phyloP scores from a whole-genome alignment of 495 filamentous ascomycete species.

The Neurospora tetrasperma region DNA sequence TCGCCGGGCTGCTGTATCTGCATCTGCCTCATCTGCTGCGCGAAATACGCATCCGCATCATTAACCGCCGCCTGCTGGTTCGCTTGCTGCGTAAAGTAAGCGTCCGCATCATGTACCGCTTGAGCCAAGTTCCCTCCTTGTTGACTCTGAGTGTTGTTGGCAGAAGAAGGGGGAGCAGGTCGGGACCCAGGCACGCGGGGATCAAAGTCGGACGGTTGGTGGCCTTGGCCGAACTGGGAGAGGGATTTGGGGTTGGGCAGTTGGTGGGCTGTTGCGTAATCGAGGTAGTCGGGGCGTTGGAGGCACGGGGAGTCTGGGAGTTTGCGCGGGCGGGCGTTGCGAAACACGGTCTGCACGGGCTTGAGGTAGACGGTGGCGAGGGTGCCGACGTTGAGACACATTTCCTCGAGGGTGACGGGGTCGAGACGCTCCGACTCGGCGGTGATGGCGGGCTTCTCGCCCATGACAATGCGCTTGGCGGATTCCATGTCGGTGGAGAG shows the following conservation, averaged over 20 bases:
- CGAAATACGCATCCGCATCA: constrained; percentile 82
- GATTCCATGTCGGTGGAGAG: constrained; percentile 87
- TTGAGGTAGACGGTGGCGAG: constrained; percentile 99
- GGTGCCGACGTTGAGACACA: constrained; percentile 86
- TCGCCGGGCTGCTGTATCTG: constrained; percentile 42
- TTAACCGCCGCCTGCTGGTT: constrained; percentile 43
- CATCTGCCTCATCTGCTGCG: constrained; percentile 62
- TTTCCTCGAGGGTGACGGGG: constrained; percentile 68
- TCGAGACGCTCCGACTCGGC: constrained; percentile 87
- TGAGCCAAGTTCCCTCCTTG: constrained; percentile 43
- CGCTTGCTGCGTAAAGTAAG: constrained; percentile 63
- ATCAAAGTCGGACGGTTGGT: constrained; percentile 30
- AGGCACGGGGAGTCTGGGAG: constrained; percentile 75
- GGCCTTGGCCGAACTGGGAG: constrained; percentile 40
- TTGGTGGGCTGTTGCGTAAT: constrained; percentile 11
- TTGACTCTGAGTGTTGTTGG: constrained; percentile 4
- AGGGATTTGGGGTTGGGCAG: constrained; percentile 31
- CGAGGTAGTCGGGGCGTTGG: constrained; percentile 50
- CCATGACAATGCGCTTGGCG: constrained; percentile 84
- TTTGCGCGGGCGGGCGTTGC: constrained; percentile 60
- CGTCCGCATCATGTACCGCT: constrained; percentile 73
- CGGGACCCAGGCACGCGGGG: constrained; percentile 17
- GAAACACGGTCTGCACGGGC: constrained; percentile 90
- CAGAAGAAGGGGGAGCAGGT: neutral
- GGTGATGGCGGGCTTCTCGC: constrained; percentile 86